These are phyloP conservation scores for Corchorus olitorius DNA, from an alignment of 345 rosid species.

Conservation along the genomic window DNA sequence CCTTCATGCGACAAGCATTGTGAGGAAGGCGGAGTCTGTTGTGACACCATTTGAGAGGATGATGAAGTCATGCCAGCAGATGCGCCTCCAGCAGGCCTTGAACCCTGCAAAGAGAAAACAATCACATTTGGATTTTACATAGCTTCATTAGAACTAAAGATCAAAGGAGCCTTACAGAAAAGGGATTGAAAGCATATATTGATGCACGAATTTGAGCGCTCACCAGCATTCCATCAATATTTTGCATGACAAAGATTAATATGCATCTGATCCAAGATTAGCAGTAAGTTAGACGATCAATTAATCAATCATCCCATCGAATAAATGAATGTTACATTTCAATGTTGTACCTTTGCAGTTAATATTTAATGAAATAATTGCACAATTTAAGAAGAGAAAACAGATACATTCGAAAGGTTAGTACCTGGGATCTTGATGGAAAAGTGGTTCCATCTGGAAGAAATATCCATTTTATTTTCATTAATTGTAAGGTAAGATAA, in stretches of 20 bases:
- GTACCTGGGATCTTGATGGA: conserved; percentile 94
- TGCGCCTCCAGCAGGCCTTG: conserved; percentile 67
- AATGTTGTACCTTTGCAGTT: background rate
- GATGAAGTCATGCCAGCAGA: conserved; percentile 52
- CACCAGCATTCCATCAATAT: background rate
- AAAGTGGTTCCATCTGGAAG: conserved; percentile 99
- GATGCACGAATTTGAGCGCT: background rate
- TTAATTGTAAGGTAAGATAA: too few species aligned
- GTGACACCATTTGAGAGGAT: conserved; percentile 66
- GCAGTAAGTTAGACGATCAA: background rate
- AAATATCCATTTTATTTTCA: too few species aligned
- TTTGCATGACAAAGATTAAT: background rate
- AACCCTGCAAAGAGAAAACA: conserved; percentile 53
- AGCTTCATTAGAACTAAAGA: conserved; percentile 1
- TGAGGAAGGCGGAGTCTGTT: conserved; percentile 64
- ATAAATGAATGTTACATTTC: conserved; percentile 1
- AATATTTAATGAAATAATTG: background rate
- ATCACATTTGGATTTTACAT: background rate
- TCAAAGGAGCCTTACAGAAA: background rate
- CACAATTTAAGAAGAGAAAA: background rate
- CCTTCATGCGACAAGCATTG: conserved; percentile 70
- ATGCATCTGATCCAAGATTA: background rate
- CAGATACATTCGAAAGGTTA: conserved; percentile 15
- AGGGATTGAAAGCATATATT: background rate
- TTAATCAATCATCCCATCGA: background rate